A percentile compares a stretch with the other conserved stretches of the same genome.
phyloP scores from a whole-genome alignment of 306 rosid genomes.

The Ziziphus jujuba region DNA sequence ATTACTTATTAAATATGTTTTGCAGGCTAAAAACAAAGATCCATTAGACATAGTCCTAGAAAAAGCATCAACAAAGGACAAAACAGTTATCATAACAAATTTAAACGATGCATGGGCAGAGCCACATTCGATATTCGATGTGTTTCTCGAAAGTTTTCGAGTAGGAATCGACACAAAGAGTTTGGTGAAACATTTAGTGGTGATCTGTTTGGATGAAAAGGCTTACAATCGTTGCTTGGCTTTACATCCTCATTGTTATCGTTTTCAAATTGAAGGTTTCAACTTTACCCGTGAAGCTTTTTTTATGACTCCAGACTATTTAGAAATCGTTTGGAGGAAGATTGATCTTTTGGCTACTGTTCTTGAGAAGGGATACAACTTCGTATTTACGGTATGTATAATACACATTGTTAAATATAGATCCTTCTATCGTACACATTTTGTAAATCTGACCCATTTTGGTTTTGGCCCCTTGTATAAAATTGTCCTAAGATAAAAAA shows the following conservation, averaged over 20 bases:
- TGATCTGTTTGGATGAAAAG: slow-evolving; percentile 64
- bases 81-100: slow-evolving; percentile 72
- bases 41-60: slow-evolving; percentile 34
- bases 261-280: slow-evolving; percentile 41
- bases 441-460: too few relatives aligned
- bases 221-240: slow-evolving; percentile 64
- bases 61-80: slow-evolving; percentile 53
- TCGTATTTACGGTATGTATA: slow-evolving; percentile 69
- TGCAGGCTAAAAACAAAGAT: neutral
- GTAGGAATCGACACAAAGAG: slow-evolving; percentile 55
- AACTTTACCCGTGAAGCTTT: slow-evolving; percentile 61
- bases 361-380: slow-evolving; percentile 69
- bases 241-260: slow-evolving; percentile 59
- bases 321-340: slow-evolving; percentile 84
- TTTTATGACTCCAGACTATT: slow-evolving; percentile 62
- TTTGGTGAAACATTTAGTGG: slow-evolving; percentile 63
- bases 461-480: too few relatives aligned
- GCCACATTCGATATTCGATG: slow-evolving; percentile 69
- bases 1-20: too few relatives aligned
- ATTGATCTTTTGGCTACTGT: slow-evolving; percentile 53
- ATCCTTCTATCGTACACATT: too few relatives aligned
- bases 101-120: slow-evolving; percentile 89
- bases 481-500: too few relatives aligned
- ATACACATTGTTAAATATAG: too few relatives aligned
- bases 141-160: slow-evolving; percentile 68